A percentile compares a stretch with the other conserved stretches of the same genome.
Evolutionary conservation across 148 eudicot genomes (phyloP).

Genomic region (Rhododendron molle): DNA sequence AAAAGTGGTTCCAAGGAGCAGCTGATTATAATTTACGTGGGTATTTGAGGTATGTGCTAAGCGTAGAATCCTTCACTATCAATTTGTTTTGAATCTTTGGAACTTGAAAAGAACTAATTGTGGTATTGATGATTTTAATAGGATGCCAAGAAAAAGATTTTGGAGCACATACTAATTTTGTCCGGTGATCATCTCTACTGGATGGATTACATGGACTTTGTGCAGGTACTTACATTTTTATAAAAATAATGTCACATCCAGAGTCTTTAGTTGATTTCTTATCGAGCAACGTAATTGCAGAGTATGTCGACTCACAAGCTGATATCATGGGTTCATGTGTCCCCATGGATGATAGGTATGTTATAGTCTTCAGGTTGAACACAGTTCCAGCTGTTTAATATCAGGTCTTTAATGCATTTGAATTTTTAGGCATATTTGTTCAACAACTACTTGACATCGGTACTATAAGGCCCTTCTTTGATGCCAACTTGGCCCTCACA

Average conservation of each 20-base stretch:
- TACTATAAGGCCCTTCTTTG: too few species aligned
- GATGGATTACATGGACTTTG: constrained; percentile 83
- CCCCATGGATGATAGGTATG: constrained; percentile 89
- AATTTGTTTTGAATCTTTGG: not conserved
- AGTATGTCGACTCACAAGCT: constrained; percentile 73
- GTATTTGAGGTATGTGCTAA: constrained; percentile 63
- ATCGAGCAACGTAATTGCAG: too few species aligned
- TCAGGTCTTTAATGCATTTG: not conserved
- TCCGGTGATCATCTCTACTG: constrained; percentile 90
- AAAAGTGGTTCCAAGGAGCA: constrained; percentile 68
- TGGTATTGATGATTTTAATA: constrained; percentile 18
- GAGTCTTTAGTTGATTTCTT: too few species aligned
- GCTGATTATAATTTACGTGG: constrained; percentile 92
- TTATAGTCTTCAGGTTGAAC: not conserved
- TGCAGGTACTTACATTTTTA: too few species aligned
- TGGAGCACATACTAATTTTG: constrained; percentile 64
- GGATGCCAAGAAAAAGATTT: constrained; percentile 67
- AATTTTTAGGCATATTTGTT: constrained; percentile 67
- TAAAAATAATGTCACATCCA: too few species aligned
- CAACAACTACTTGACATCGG: too few species aligned
- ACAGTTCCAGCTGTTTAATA: not conserved
- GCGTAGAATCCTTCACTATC: not conserved
- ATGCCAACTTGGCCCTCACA: too few species aligned
- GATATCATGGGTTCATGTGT: constrained; percentile 94
- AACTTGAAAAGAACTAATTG: not conserved